Conservation (phyloP, 345 rosid species). For the Linum tenue region DNA sequence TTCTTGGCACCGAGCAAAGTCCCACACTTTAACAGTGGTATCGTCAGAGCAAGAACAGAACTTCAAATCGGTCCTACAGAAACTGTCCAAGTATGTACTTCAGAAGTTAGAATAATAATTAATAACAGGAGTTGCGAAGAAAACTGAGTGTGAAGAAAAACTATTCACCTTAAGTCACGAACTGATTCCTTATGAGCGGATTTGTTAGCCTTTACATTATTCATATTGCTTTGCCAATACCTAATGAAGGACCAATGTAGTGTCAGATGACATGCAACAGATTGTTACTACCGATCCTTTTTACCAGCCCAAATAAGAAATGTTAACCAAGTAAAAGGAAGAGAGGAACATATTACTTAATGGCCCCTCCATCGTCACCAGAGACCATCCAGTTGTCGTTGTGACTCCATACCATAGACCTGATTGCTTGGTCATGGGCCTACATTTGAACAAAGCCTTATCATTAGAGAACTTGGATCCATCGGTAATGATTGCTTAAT, state of each 20-base stretch:
- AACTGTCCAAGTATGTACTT: conserved; percentile 46
- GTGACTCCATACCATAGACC: conserved; percentile 98
- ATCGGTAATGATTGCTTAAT: neutral
- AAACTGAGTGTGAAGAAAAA: conserved; percentile 1
- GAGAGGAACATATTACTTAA: conserved; percentile 45
- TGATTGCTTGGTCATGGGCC: conserved; percentile 99
- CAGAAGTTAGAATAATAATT: conserved; percentile 7
- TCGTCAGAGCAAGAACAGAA: conserved; percentile 98
- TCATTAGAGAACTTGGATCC: conserved; percentile 7
- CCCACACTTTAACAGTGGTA: conserved; percentile 96
- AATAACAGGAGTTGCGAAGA: neutral
- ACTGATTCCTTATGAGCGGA: conserved; percentile 96
- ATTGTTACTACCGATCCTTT: neutral
- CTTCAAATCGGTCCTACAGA: conserved; percentile 94
- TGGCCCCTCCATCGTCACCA: conserved; percentile 95
- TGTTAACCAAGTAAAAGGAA: neutral
- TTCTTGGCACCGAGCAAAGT: conserved; percentile 88
- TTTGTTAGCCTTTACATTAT: conserved; percentile 89
- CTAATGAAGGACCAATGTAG: conserved; percentile 27
- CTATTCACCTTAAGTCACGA: conserved; percentile 67
- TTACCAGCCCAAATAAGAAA: neutral
- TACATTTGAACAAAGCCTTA: conserved; percentile 18
- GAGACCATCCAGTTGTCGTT: conserved; percentile 98
- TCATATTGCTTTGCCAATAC: conserved; percentile 99
- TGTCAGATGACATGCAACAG: neutral